Percentiles rank a stretch among this genome's conserved stretches.
Conservation (phyloP, 2,329 filamentous ascomycete genomes). For the Sporothrix globosa region DNA sequence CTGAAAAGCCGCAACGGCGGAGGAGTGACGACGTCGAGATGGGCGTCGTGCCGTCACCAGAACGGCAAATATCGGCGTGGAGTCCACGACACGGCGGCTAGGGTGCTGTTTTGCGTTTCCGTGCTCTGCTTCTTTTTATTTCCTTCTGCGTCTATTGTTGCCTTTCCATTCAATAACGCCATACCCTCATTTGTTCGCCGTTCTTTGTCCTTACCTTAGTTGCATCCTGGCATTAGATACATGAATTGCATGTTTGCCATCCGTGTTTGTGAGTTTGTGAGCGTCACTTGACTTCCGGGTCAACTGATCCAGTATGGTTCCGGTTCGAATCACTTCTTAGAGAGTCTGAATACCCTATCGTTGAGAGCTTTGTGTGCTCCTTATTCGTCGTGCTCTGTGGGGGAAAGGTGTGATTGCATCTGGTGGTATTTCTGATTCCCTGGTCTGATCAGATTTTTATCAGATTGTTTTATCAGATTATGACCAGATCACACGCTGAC, state of each 20-base stretch:
- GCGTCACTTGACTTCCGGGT: no score
- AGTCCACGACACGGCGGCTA: not conserved
- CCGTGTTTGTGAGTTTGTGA: no score
- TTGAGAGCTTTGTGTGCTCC: no score
- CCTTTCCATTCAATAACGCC: no score
- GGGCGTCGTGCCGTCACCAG: not conserved
- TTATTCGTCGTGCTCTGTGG: not conserved
- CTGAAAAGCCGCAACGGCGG: not conserved
- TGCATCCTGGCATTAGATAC: not conserved
- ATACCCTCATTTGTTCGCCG: not conserved
- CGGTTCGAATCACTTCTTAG: no score
- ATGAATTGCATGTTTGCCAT: not conserved
- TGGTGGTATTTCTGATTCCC: no score
- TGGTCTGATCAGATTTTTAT: not conserved
- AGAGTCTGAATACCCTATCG: no score
- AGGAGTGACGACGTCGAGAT: constrained; percentile 8
- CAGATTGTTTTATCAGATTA: not conserved
- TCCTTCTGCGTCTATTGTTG: not conserved
- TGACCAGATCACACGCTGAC: constrained; percentile 4
- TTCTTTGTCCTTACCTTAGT: not conserved
- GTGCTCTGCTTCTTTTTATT: not conserved
- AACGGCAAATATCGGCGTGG: not conserved
- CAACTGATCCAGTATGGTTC: no score
- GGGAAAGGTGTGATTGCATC: not conserved
- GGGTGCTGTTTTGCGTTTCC: not conserved